These are phyloP conservation scores for Haberlea rhodopensis DNA, from an alignment of 257 asterid genomes.

Conservation along the genomic window DNA sequence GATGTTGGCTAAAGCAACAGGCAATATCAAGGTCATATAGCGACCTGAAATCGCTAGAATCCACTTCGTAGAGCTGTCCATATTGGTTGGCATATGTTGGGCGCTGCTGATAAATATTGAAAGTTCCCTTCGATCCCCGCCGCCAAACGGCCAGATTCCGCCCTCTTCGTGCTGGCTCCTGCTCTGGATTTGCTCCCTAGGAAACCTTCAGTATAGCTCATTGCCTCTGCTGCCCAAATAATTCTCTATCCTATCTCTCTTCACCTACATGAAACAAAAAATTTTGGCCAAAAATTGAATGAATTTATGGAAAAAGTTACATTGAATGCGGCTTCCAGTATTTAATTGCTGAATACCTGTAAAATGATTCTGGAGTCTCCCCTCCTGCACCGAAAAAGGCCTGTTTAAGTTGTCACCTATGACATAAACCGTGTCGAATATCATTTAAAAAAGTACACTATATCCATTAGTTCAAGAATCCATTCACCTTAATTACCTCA, in stretches of 20 bases:
- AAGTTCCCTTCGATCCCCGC: constrained; percentile 39
- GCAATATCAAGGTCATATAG: constrained; percentile 48
- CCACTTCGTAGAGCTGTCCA: constrained; percentile 55
- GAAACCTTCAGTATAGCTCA: constrained; percentile 56
- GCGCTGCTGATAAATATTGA: constrained; percentile 38
- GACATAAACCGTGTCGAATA: neutral
- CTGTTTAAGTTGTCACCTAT: constrained; percentile 27
- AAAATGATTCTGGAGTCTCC: constrained; percentile 42
- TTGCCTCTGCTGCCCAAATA: constrained; percentile 47
- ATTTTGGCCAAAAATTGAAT: neutral
- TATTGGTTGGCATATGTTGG: constrained; percentile 43
- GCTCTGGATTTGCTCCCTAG: constrained; percentile 49
- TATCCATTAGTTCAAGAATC: neutral
- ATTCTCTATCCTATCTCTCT: constrained; percentile 35
- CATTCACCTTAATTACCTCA: constrained; percentile 33
- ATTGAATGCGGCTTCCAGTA: constrained; percentile 64
- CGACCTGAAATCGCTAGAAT: constrained; percentile 29
- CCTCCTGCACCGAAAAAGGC: constrained; percentile 59
- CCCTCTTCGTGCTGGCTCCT: constrained; percentile 55
- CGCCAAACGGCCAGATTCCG: constrained; percentile 65
- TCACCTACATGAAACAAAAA: constrained; percentile 24
- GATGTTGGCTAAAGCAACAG: constrained; percentile 48
- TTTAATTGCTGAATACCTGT: constrained; percentile 52
- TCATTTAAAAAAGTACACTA: neutral
- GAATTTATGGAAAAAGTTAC: constrained; percentile 21